These are phyloP conservation scores for Scedosporium apiospermum DNA, from an alignment of 2,329 filamentous ascomycete species.

Conservation along the genomic window DNA sequence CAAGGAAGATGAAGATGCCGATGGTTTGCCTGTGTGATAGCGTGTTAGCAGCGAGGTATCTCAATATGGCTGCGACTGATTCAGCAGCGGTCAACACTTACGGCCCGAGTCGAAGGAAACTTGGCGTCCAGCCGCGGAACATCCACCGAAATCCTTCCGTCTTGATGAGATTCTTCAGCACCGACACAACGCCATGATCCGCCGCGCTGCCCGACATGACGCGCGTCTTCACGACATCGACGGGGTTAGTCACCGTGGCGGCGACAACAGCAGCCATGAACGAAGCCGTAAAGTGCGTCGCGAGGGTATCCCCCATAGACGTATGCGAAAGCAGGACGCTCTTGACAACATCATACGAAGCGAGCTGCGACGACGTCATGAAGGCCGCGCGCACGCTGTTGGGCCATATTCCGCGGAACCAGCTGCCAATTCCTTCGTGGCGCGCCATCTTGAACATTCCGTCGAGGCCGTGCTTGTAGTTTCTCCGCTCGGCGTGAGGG, in stretches of 20 bases:
- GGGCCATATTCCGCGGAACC: slow-evolving; percentile 80
- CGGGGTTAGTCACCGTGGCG: slow-evolving; percentile 74
- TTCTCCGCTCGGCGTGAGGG: slow-evolving; percentile 61
- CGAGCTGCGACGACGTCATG: slow-evolving; percentile 79
- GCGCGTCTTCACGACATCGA: slow-evolving; percentile 83
- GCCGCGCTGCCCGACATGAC: slow-evolving; percentile 61
- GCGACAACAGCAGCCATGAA: slow-evolving; percentile 75
- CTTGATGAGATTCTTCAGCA: slow-evolving; percentile 58
- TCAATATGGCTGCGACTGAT: not conserved
- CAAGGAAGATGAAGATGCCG: slow-evolving; percentile 76
- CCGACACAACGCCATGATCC: slow-evolving; percentile 41
- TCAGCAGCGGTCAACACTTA: slow-evolving; percentile 26
- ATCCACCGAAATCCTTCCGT: slow-evolving; percentile 71
- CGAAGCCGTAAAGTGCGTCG: slow-evolving; percentile 68
- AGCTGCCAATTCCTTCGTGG: slow-evolving; percentile 64
- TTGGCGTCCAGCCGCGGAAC: slow-evolving; percentile 86
- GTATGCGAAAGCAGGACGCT: slow-evolving; percentile 55
- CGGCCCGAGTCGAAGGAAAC: slow-evolving; percentile 56
- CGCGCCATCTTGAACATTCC: slow-evolving; percentile 80
- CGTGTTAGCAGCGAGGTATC: slow-evolving; percentile 7
- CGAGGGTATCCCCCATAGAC: slow-evolving; percentile 58
- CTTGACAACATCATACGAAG: slow-evolving; percentile 80
- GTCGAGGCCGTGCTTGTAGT: slow-evolving; percentile 83
- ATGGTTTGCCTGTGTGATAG: slow-evolving; percentile 59
- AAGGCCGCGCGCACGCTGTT: slow-evolving; percentile 74